These are phyloP conservation scores for Globisporangium takayamanum DNA, from an alignment of 352 stramenopile species.

Conservation along the genomic window DNA sequence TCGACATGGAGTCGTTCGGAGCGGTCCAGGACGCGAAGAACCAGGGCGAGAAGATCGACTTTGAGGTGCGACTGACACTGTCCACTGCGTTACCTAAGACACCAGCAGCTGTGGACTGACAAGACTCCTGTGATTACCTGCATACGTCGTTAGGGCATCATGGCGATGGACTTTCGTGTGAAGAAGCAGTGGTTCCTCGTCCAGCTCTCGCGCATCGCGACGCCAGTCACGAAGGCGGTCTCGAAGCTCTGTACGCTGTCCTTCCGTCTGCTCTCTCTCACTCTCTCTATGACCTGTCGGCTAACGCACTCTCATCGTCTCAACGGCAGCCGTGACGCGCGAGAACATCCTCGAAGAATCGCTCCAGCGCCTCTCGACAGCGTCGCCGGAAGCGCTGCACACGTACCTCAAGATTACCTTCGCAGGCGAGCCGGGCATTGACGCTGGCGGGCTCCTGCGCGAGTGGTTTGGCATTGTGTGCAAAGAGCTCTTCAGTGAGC, in stretches of 20 bases:
- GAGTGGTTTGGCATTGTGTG: conserved; percentile 66
- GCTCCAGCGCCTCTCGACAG: conserved; percentile 30
- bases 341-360: conserved; percentile 56
- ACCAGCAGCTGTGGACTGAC: neutral
- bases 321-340: conserved; percentile 26
- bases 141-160: conserved; percentile 35
- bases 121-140: neutral
- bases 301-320: neutral
- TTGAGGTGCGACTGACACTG: conserved; percentile 28
- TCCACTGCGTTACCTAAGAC: neutral
- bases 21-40: conserved; percentile 27
- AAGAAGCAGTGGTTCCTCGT: conserved; percentile 86
- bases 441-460: conserved; percentile 54
- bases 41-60: conserved; percentile 43
- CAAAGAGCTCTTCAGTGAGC: conserved; percentile 47
- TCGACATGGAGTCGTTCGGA: conserved; percentile 65
- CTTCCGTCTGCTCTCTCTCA: neutral
- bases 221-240: conserved; percentile 51
- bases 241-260: conserved; percentile 51
- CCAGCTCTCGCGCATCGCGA: conserved; percentile 56
- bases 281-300: neutral
- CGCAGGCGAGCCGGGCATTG: conserved; percentile 51
- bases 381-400: conserved; percentile 37
- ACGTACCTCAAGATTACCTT: conserved; percentile 71
- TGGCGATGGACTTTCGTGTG: conserved; percentile 65